Percentiles rank a stretch among this genome's conserved stretches.
These are phyloP conservation scores for Aspergillus asperescens DNA, from an alignment of 495 filamentous ascomycete genomes.

Conservation along the genomic window DNA sequence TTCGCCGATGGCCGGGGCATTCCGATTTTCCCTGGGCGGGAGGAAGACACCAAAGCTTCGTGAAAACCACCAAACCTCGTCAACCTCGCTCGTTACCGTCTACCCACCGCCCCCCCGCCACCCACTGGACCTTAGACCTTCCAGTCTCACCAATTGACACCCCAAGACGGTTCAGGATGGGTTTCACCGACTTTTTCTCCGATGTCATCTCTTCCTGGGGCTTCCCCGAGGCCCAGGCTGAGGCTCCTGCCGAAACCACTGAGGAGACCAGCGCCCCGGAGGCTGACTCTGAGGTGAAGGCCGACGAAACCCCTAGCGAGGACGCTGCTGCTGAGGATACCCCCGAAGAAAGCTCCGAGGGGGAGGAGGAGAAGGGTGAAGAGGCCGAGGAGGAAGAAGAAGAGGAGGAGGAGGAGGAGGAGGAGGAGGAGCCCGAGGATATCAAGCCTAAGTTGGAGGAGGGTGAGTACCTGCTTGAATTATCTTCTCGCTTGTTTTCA, in stretches of 20 bases:
- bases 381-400: conserved; percentile 48
- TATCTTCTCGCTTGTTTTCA: background rate
- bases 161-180: conserved; percentile 47
- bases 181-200: conserved; percentile 59
- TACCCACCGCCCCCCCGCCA: conserved; percentile 21
- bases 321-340: conserved; percentile 39
- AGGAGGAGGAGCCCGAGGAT: conserved; percentile 86
- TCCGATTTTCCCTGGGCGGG: conserved; percentile 42
- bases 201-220: conserved; percentile 54
- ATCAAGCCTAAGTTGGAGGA: conserved; percentile 83
- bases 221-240: conserved; percentile 56
- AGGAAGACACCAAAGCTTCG: conserved; percentile 26
- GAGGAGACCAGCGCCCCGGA: conserved; percentile 50
- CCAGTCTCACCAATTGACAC: conserved; percentile 38
- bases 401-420: conserved; percentile 77
- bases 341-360: conserved; percentile 44
- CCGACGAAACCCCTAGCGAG: conserved; percentile 35
- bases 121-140: conserved; percentile 15
- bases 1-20: conserved; percentile 42
- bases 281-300: conserved; percentile 46
- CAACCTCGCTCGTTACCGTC: conserved; percentile 32
- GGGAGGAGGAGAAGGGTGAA: conserved; percentile 42
- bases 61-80: conserved; percentile 36
- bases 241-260: conserved; percentile 50
- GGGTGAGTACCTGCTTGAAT: conserved; percentile 55